Evolutionary conservation across 1,284 basidiomycete species (phyloP).

Genomic region (Cryptococcus sp.): DNA sequence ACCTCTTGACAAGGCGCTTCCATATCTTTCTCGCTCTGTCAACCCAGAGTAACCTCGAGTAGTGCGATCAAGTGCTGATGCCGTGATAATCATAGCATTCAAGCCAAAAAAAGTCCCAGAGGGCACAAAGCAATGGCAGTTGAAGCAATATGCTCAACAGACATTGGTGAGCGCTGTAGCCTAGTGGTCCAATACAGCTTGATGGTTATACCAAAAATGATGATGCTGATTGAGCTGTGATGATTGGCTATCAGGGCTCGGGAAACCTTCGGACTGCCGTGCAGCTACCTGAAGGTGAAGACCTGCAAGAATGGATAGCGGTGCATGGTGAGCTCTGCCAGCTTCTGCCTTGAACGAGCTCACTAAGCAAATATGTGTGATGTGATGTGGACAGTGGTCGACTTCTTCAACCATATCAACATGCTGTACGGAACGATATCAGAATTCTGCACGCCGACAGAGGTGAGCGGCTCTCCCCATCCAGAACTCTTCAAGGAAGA

Average conservation of each 20-base stretch:
- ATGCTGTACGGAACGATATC: constrained; percentile 96
- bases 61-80: not conserved
- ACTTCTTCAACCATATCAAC: constrained; percentile 95
- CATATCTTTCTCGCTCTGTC: too few relatives aligned
- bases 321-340: constrained; percentile 73
- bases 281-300: constrained; percentile 89
- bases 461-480: constrained; percentile 58
- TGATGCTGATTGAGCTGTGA: not conserved
- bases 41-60: not conserved
- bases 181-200: too few relatives aligned
- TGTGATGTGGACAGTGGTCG: constrained; percentile 64
- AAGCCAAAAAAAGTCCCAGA: constrained; percentile 95
- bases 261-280: constrained; percentile 89
- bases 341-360: not conserved
- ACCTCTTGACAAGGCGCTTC: too few relatives aligned
- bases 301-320: constrained; percentile 92
- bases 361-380: not conserved
- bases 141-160: constrained; percentile 95
- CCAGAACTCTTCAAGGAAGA: not conserved
- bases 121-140: constrained; percentile 94
- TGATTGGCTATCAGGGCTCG: constrained; percentile 65
- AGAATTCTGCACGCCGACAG: constrained; percentile 91
- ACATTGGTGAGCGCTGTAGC: constrained; percentile 65
- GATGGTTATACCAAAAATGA: not conserved
- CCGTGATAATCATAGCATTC: constrained; percentile 61